Base-by-base conservation (phyloP, 495 filamentous ascomycete genomes). In the Podospora sp. region DNA sequence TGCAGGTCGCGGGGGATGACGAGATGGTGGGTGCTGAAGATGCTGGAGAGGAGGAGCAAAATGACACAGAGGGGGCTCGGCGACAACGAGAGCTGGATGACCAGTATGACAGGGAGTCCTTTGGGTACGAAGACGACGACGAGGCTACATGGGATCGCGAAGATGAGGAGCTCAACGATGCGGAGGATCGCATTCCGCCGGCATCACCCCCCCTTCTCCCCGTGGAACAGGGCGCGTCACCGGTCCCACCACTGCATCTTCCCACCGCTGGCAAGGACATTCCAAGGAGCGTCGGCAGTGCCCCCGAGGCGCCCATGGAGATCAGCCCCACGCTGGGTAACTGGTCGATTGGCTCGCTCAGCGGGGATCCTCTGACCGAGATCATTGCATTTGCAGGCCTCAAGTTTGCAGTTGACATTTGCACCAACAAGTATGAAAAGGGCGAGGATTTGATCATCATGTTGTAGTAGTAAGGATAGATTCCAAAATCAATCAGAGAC, bases 331-430 rank as follows among this genome's bases (percentile, higher is more conserved):
- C 74, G 12, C 68, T 73, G 18, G 74, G 74, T 5, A 57, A 60
- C 24, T 75, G 74, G 74, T 26, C 14, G 6, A 24, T 29, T 33
- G 46, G 9, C 25, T 1, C 49, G 27, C 11, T n/a, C 16, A 21
- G 26, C 18, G 20, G 36, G 21, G 14, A 24, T 18, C 12, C 20
- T 0, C 11, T 59, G n/a, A n/a, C 2, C 21, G 27, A 46, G 40
- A 14, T 60, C n/a, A 49, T 21, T 0, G 62, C 62, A 36, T 60
- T 74, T 1, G 70, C 62, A 33, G 75, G 75, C 7, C 33, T 77
- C 25, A 63, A 25, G 52, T 74, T 77, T 29, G 69, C 68, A 0
- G 73, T 77, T 6, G 75, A 76, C 70, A 25, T 71, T 56, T 36
- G 26, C 21, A 26, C 20, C 18, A 6, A 20, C 6, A 33, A 20